These are phyloP conservation scores for Claviceps digitariae DNA, from an alignment of 2,329 filamentous ascomycete genomes.

Conservation along the genomic window DNA sequence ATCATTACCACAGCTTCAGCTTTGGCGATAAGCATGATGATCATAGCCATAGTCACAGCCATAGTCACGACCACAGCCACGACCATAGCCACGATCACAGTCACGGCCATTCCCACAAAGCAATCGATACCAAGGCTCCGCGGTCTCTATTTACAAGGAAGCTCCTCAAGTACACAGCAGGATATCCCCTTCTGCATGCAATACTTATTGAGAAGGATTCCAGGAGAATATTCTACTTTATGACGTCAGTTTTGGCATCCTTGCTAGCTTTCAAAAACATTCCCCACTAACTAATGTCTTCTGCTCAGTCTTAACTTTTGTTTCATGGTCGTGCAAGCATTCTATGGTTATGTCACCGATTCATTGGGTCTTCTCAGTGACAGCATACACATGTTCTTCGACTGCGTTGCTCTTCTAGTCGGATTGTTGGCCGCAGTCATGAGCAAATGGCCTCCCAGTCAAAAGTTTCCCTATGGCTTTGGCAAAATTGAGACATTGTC, in stretches of 20 bases:
- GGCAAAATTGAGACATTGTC: conserved; percentile 94
- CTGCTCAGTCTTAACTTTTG: conserved; percentile 65
- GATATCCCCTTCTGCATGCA: conserved; percentile 67
- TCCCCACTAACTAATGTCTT: background rate
- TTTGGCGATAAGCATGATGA: background rate
- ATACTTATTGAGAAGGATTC: conserved; percentile 88
- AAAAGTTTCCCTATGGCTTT: conserved; percentile 85
- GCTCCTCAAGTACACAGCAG: conserved; percentile 54
- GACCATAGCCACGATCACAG: conserved; percentile 16
- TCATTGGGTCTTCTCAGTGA: conserved; percentile 92
- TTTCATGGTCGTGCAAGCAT: conserved; percentile 90
- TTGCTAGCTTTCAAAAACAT: background rate
- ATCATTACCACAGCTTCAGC: conserved; percentile 11
- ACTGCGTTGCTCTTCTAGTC: conserved; percentile 83
- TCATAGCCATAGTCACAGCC: conserved; percentile 15
- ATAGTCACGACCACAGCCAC: conserved; percentile 13
- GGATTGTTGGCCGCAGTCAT: conserved; percentile 86
- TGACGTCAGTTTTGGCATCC: conserved; percentile 46
- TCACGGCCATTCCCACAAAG: conserved; percentile 11
- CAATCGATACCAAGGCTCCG: conserved; percentile 26
- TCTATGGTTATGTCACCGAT: conserved; percentile 87
- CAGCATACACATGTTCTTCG: conserved; percentile 99
- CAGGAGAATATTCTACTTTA: conserved; percentile 92
- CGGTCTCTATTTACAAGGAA: conserved; percentile 59
- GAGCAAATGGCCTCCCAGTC: conserved; percentile 89